Base-by-base conservation (phyloP, 805 yeast species). In the Teunomyces aglyptinius region DNA sequence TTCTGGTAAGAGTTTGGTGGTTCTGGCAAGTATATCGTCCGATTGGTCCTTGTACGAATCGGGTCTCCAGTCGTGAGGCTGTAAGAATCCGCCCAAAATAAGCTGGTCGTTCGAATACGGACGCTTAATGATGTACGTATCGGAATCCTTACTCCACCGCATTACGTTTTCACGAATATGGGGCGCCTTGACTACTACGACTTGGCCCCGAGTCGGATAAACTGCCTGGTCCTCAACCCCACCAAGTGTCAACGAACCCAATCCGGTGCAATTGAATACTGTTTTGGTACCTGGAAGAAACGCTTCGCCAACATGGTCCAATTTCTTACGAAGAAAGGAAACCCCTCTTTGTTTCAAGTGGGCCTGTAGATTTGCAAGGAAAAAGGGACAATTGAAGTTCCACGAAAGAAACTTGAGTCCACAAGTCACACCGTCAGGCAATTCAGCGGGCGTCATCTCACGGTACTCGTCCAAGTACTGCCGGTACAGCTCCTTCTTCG, bases 201-300 rank as follows among this genome's bases (percentile, higher is more conserved):
- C 89, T 58, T 87, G 95, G 4, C 96, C 96, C 48, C 96, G 71
- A 0, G 87, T 80, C 6, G 96, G 92, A 53, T 82, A 85, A 15
- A 84, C 77, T 1, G 68, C 65, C 6, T 67, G 50, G 57, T 88
- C 96, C 16, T 69, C 65, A 13, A 85, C 88, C 10, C 91, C 94
- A 6, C 82, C 82, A 5, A 88, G 65, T 2, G 63, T 59, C 40
- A 70, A 70, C 1, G 94, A 86, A 8, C 90, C 87, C 16, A 85
- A 68, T 6, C 95, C 96, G 0, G 90, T 75, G 62, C 95, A 86
- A 56, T 88, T 88, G 75, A 86, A 83, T 6, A 86, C 84, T 5
- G 64, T 69, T 35, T 71, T 62, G 1, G 82, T 71, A 2, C 38
- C 27, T 2, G 59, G 51, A 6, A 54, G 38, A 46, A 67, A 77